Conservation (phyloP, 139 green algal species). For the Chlorella sp. region DNA sequence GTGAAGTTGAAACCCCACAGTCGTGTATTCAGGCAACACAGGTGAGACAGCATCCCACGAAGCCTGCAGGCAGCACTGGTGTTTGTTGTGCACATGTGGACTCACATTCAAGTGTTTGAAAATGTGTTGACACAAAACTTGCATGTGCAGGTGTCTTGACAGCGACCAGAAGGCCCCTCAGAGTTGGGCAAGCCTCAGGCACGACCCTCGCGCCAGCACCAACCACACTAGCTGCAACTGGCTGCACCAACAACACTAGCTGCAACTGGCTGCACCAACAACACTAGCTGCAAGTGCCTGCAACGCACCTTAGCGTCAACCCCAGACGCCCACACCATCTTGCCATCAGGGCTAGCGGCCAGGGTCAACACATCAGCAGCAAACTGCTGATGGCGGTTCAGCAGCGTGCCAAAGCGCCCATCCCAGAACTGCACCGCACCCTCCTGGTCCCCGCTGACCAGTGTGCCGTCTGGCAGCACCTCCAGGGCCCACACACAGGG, state of each 20-base stretch:
- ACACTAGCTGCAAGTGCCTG: background rate
- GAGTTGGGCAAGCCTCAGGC: no score
- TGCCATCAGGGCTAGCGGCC: constrained; percentile 57
- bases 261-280: constrained; percentile 4
- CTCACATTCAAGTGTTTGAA: no score
- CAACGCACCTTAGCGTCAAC: constrained; percentile 69
- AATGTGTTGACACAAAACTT: no score
- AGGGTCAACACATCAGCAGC: constrained; percentile 76
- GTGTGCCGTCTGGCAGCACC: constrained; percentile 68
- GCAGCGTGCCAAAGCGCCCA: constrained; percentile 61
- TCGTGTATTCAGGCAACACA: no score
- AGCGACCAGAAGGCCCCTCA: no score
- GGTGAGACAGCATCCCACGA: no score
- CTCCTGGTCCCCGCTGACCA: constrained; percentile 73
- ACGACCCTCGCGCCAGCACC: background rate
- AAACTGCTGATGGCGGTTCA: constrained; percentile 62
- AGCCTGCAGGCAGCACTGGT: no score
- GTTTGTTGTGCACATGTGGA: no score
- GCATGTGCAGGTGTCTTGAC: no score
- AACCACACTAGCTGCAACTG: background rate
- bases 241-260: constrained; percentile 8
- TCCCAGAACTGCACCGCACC: constrained; percentile 85
- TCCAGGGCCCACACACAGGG: constrained; percentile 75
- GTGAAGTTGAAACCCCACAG: background rate
- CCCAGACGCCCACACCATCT: constrained; percentile 73